A percentile compares a stretch with the other conserved stretches of the same genome.
Conservation (phyloP, 1,139 yeast species). For the Kodamaea fungicola region DNA sequence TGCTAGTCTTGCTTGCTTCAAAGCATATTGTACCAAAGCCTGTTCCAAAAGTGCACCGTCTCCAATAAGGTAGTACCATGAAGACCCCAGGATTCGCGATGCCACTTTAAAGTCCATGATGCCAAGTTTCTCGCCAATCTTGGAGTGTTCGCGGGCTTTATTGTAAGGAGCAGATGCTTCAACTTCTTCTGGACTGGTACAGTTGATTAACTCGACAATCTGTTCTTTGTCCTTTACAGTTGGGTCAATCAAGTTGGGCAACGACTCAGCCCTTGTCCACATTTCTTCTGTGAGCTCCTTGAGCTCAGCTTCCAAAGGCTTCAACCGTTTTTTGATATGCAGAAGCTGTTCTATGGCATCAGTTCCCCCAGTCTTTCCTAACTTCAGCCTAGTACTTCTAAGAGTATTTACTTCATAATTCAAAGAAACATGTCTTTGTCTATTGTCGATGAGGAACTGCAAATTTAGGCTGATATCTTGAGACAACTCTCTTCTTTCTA, state of each 20-base stretch:
- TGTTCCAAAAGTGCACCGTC: constrained; percentile 90
- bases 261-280: constrained; percentile 40
- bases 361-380: constrained; percentile 19
- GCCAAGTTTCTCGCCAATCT: constrained; percentile 57
- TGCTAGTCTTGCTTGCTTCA: constrained; percentile 57
- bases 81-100: constrained; percentile 73
- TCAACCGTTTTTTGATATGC: constrained; percentile 32
- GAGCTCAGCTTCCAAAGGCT: constrained; percentile 32
- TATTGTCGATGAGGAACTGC: constrained; percentile 24
- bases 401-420: constrained; percentile 22
- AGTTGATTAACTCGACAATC: constrained; percentile 50
- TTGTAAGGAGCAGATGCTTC: constrained; percentile 17
- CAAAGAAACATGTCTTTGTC: constrained; percentile 22
- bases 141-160: constrained; percentile 53
- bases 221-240: constrained; percentile 34
- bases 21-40: constrained; percentile 79
- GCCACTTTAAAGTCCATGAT: constrained; percentile 73
- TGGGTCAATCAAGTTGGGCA: constrained; percentile 68
- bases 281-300: constrained; percentile 26
- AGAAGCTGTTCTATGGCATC: constrained; percentile 27
- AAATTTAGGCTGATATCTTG: constrained; percentile 27
- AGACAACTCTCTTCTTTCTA: constrained; percentile 42
- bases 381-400: constrained; percentile 26
- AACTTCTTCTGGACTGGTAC: constrained; percentile 25
- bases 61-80: constrained; percentile 83